Base-by-base conservation (phyloP, 2,329 filamentous ascomycete genomes). In the Penicillium palitans region DNA sequence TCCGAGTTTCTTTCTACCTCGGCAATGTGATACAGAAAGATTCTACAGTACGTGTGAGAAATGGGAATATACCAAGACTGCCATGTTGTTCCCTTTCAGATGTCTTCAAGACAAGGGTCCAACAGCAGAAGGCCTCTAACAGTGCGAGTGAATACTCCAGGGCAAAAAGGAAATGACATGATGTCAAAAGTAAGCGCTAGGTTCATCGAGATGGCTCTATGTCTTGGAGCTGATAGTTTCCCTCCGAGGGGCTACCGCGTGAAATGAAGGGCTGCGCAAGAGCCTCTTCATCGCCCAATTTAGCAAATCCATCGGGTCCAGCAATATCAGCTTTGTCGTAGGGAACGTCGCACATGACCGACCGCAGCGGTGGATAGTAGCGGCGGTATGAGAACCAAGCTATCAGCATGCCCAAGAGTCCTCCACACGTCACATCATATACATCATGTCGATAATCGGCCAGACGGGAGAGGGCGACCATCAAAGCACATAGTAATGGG, bases 361-460 rank as follows among this genome's bases (percentile, higher is more conserved):
- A 79, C 45, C 78, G 72, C 55, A 87, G 66, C 5, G 79, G 72
- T 0, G 85, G 85, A 67, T 83, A 88, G 66, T 87, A 87, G 50
- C 85, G 75, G 54, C 84, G 75, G 69, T 87, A 88, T 8, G 82
- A 83, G 60, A 84, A 82, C 69, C 80, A 83, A 15, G 84, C 80
- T 3, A 87, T 75, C 2, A 74, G 55, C 31, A 85, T 74, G 0
- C 86, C 85, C 7, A 88, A 68, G 21, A 83, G 53, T 17, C 79
- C 81, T 0, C 85, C 85, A 7, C 75, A 76, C 4, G 81, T 82
- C 6, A 88, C 84, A 70, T 88, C 85, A 57, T 82, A 86, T 2
- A 87, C 82, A 70, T 87, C 85, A 61, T 88, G 85, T 27, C 85
- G 76, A 67, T 88, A 88, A 65, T 88, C 85, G 58, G 85, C 84